Evolutionary conservation across 805 yeast species (phyloP).

Genomic region (Wickerhamiella azyma): DNA sequence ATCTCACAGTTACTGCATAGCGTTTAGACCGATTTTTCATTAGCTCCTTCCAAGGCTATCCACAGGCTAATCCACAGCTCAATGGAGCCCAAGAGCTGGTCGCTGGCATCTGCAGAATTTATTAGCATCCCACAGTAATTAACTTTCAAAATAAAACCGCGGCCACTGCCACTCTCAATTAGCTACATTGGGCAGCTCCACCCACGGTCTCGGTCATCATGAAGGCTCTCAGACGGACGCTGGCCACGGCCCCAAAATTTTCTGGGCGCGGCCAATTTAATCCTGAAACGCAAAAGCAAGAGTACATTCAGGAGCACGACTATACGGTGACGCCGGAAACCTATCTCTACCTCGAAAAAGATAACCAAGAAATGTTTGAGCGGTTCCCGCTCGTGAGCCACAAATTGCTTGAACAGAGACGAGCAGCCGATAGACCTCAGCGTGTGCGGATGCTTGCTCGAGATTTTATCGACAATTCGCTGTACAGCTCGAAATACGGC

Average conservation of each 20-base stretch:
- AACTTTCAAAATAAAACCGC: too few species aligned
- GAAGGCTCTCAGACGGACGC: neutral
- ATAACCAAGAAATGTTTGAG: constrained; percentile 29
- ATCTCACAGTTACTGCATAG: too few species aligned
- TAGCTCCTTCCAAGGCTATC: too few species aligned
- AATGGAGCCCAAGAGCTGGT: too few species aligned
- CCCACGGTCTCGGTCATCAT: neutral
- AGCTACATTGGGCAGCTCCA: too few species aligned
- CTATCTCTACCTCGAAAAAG: constrained; percentile 24
- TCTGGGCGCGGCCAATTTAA: constrained; percentile 7
- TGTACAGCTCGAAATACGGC: constrained; percentile 72
- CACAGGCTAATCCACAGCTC: too few species aligned
- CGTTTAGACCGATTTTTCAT: too few species aligned
- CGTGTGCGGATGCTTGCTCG: constrained; percentile 56
- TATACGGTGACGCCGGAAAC: constrained; percentile 26
- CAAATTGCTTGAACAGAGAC: constrained; percentile 25
- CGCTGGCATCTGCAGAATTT: too few species aligned
- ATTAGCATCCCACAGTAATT: too few species aligned
- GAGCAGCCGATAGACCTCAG: constrained; percentile 37
- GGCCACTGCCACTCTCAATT: too few species aligned
- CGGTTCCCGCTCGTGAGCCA: constrained; percentile 33
- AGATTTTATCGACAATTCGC: constrained; percentile 74
- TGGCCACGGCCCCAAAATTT: constrained; percentile 4
- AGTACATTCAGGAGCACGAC: constrained; percentile 22
- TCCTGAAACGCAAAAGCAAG: constrained; percentile 5